Conservation (phyloP, 2,329 filamentous ascomycete species). For the Bipolaris victoriae region DNA sequence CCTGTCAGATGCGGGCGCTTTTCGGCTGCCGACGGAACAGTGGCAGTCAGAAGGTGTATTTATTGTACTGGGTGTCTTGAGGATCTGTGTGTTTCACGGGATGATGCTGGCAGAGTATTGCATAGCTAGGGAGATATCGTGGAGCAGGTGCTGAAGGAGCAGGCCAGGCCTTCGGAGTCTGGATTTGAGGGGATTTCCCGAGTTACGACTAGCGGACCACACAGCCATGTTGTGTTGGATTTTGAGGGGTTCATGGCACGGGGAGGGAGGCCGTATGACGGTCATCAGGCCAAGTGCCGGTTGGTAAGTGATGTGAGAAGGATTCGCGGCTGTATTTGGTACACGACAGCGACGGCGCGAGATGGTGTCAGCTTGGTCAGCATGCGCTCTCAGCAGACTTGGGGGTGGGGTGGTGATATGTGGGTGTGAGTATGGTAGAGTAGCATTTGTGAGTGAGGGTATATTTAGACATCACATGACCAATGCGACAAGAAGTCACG, state of each 20-base stretch:
- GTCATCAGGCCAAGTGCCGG: neutral
- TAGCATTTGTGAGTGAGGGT: neutral
- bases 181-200: neutral
- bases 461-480: neutral
- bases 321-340: too few species aligned
- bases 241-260: neutral
- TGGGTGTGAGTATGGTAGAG: neutral
- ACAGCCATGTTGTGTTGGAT: neutral
- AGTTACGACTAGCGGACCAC: neutral
- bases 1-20: neutral
- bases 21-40: neutral
- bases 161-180: neutral
- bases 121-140: neutral
- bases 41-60: conserved; percentile 12
- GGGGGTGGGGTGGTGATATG: neutral
- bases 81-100: conserved; percentile 3
- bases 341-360: neutral
- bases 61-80: neutral
- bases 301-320: too few species aligned
- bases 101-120: neutral
- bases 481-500: too few species aligned
- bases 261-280: neutral
- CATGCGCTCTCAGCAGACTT: neutral
- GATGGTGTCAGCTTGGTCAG: neutral
- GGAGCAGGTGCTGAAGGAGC: neutral